Percentiles rank a stretch among this genome's conserved stretches.
phyloP scores from a whole-genome alignment of 1,284 basidiomycete genomes.

The Ustilago nuda region DNA sequence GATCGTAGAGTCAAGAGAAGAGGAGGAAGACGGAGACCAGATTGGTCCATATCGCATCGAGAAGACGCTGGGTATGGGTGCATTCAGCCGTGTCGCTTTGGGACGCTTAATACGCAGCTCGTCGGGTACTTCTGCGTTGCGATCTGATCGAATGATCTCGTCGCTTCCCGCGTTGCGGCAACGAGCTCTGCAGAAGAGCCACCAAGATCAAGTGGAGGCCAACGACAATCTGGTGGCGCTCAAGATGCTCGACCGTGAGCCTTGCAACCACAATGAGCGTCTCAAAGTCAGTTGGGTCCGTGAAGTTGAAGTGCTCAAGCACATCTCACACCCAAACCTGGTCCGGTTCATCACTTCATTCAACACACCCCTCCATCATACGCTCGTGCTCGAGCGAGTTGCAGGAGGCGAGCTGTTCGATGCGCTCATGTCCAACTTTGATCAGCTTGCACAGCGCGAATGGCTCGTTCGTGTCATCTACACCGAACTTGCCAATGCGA shows the following conservation, averaged over 20 bases:
- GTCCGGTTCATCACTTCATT: constrained; percentile 81
- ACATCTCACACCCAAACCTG: constrained; percentile 86
- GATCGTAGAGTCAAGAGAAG: constrained; percentile 34
- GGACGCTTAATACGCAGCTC: constrained; percentile 35
- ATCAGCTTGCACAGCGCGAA: constrained; percentile 73
- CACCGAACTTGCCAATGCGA: constrained; percentile 81
- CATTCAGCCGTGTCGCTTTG: constrained; percentile 65
- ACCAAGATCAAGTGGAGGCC: neutral
- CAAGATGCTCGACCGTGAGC: constrained; percentile 80
- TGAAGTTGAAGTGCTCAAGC: constrained; percentile 87
- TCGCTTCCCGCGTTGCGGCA: constrained; percentile 36
- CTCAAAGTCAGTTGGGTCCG: constrained; percentile 85
- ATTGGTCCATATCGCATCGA: constrained; percentile 60
- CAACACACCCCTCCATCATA: constrained; percentile 80
- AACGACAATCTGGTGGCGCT: constrained; percentile 78
- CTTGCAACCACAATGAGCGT: constrained; percentile 75
- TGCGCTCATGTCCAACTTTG: constrained; percentile 76
- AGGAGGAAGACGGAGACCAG: constrained; percentile 53
- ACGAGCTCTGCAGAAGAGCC: constrained; percentile 18
- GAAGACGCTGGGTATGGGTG: constrained; percentile 64
- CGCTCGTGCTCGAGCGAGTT: constrained; percentile 82
- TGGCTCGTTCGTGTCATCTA: constrained; percentile 80
- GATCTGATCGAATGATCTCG: constrained; percentile 26
- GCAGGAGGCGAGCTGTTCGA: constrained; percentile 87
- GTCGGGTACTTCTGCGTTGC: neutral